A percentile compares a stretch with the other conserved stretches of the same genome.
phyloP scores from a whole-genome alignment of 163 green algal species.

The Trebouxia gelatinosa region DNA sequence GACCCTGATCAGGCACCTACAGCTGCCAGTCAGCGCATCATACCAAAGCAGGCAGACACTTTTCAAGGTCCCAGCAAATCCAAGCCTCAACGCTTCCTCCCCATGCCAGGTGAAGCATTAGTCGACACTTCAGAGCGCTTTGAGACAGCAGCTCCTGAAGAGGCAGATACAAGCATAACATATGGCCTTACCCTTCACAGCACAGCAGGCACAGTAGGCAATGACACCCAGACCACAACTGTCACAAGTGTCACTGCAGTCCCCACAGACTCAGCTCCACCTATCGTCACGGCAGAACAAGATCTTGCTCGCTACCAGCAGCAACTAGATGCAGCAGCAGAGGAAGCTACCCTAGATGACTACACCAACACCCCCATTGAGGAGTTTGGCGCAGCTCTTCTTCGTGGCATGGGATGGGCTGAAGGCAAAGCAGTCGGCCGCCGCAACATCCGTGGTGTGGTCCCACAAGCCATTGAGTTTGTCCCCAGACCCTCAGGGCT shows the following conservation, averaged over 20 bases:
- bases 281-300: slow-evolving; percentile 2
- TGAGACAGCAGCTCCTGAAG: slow-evolving; percentile 19
- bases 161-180: slow-evolving; percentile 11
- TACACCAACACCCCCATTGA: slow-evolving; percentile 96
- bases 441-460: slow-evolving; percentile 34
- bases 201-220: neutral
- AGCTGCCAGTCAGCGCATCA: neutral
- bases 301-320: slow-evolving; percentile 5
- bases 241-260: neutral
- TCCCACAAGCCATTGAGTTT: slow-evolving; percentile 71
- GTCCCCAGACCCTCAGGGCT: slow-evolving; percentile 76
- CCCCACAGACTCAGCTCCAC: no score
- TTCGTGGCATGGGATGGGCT: slow-evolving; percentile 92
- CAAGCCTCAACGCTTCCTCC: neutral
- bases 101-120: slow-evolving; percentile 1
- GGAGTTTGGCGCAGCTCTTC: slow-evolving; percentile 91
- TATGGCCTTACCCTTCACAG: slow-evolving; percentile 2
- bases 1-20: neutral
- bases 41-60: slow-evolving; percentile 22
- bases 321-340: slow-evolving; percentile 20
- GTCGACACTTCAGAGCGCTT: slow-evolving; percentile 12
- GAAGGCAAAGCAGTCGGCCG: slow-evolving; percentile 79
- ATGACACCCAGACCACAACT: neutral
- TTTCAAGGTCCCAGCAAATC: slow-evolving; percentile 7
- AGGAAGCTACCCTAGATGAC: slow-evolving; percentile 49